phyloP scores from a whole-genome alignment of 2,329 filamentous ascomycete genomes.

The Trichophaea hybrida region DNA sequence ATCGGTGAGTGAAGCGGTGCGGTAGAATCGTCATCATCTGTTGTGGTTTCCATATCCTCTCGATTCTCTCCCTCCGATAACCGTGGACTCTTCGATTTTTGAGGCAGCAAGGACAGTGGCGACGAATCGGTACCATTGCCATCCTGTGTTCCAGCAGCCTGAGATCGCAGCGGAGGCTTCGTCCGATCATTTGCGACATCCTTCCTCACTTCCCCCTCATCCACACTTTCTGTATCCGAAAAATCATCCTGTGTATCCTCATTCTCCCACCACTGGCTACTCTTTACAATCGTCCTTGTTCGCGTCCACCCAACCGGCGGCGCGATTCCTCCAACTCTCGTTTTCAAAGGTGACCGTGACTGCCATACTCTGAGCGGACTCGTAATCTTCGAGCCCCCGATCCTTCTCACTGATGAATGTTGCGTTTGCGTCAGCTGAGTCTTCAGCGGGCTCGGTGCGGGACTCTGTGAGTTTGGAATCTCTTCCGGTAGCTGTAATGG shows the following conservation, averaged over 20 bases:
- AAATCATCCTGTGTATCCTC: constrained; percentile 7
- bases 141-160: neutral
- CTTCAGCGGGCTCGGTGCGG: neutral
- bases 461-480: constrained; percentile 1
- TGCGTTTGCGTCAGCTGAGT: neutral
- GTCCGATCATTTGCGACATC: no score
- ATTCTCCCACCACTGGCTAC: constrained; percentile 23
- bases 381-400: no score
- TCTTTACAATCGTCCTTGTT: constrained; percentile 7
- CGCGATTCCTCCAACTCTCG: neutral
- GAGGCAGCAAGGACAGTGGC: neutral
- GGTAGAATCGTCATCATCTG: no score
- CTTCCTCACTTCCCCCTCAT: neutral
- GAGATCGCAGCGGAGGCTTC: neutral
- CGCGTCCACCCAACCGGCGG: neutral
- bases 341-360: neutral
- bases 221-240: neutral
- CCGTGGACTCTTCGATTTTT: neutral
- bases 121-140: neutral
- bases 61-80: neutral
- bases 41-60: neutral
- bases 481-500: neutral
- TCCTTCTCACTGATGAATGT: neutral
- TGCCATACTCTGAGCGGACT: no score
- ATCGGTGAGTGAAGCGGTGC: no score